These are phyloP conservation scores for Calendula officinalis DNA, from an alignment of 129 eudicot species.

Conservation along the genomic window DNA sequence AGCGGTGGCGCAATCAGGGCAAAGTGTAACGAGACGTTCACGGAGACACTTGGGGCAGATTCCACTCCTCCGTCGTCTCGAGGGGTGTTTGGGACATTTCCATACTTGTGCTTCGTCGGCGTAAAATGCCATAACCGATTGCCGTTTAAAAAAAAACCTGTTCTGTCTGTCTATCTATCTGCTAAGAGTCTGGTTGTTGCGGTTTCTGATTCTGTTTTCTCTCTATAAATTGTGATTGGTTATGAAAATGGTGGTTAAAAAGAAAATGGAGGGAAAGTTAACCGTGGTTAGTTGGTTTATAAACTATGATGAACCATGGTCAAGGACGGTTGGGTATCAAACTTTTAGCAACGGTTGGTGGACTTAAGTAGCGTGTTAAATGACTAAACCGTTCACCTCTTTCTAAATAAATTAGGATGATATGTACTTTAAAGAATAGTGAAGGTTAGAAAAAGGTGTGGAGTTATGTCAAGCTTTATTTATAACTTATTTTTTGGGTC, in stretches of 20 bases:
- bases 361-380: slow-evolving; percentile 21
- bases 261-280: slow-evolving; percentile 30
- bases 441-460: too few species aligned
- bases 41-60: slow-evolving; percentile 80
- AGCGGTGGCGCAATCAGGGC: slow-evolving; percentile 60
- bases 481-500: too few species aligned
- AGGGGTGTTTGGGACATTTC: slow-evolving; percentile 83
- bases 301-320: slow-evolving; percentile 1
- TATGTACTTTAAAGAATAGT: too few species aligned
- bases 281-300: slow-evolving; percentile 22
- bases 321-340: slow-evolving; percentile 20
- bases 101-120: slow-evolving; percentile 63
- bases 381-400: background rate
- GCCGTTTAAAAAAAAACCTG: too few species aligned
- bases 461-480: too few species aligned
- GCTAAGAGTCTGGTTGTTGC: background rate
- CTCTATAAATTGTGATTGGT: slow-evolving; percentile 11
- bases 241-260: background rate
- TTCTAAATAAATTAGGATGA: too few species aligned
- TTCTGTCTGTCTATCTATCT: too few species aligned
- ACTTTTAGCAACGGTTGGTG: slow-evolving; percentile 17
- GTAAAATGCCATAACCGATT: slow-evolving; percentile 42
- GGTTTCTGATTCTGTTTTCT: background rate
- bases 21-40: slow-evolving; percentile 67
- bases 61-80: slow-evolving; percentile 57